Base-by-base conservation (phyloP, 306 rosid species). In the Prunus mongolica region DNA sequence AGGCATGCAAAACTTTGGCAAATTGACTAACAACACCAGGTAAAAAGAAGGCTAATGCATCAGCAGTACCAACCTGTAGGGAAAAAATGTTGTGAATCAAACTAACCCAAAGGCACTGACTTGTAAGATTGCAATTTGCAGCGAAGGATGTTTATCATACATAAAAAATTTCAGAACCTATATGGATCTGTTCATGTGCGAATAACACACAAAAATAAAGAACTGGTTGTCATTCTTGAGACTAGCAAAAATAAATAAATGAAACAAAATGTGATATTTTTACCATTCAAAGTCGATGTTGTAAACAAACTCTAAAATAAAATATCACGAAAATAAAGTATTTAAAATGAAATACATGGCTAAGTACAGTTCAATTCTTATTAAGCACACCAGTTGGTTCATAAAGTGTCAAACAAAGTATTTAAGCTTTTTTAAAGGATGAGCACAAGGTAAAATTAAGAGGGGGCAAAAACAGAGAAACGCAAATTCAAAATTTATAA, bases 1-100 rank as follows among this genome's bases (percentile, higher is more conserved):
- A 87, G 79, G 91, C 80, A 71, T 72, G 93, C 83, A 94, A 83
- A 67, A 94, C 97, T 84, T 90, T 94, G 57, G 93, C 79, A 86
- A 90, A 86, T 67, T 92, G 93, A 82, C 96, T 90, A 68, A 90
- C 96, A 84, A 89, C 87, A 55, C 98, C 98, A 71, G 98, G 98
- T 81, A 94, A 86, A 84, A 94, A 94, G 86, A 92, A 94, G 80
- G 97, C 97, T 67, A 92, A 90, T 66, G 93, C 92, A 79, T 92
- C 98, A 76, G 96, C 96, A 70, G 89, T 78, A 76, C 97, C 97
- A 76, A 88, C 93, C 98, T 94, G 85, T 56, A 83, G 47, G 20
- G 34, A 9, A 63, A 25, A 56, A 63, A 47, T 15, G 12, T 32
- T 8, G 2, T 47, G 52, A 56, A 72, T 68, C 47, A 71, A 66